Conservation (phyloP, 169 alveolate genomes). For the Plasmodium knowlesi region DNA sequence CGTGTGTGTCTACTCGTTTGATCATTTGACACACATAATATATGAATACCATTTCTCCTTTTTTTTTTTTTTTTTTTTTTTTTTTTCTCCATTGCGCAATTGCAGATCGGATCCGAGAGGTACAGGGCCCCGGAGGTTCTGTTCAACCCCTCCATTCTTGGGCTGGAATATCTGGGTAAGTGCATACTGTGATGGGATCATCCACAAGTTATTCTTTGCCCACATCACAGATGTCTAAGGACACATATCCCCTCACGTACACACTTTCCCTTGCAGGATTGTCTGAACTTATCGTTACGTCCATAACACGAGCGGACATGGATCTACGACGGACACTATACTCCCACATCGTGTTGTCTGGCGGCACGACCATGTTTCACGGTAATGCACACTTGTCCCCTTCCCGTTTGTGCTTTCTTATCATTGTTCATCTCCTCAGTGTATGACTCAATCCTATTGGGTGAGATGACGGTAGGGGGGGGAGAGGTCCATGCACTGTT, state of each 20-base stretch:
- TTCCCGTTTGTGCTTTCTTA: neutral
- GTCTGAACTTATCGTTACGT: slow-evolving; percentile 76
- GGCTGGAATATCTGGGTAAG: slow-evolving; percentile 74
- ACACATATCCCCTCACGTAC: neutral
- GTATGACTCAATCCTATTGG: no score
- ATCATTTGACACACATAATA: neutral
- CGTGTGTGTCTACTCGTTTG: neutral
- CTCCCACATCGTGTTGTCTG: slow-evolving; percentile 84
- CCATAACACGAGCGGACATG: slow-evolving; percentile 85
- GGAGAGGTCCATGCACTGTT: neutral
- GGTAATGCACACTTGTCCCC: slow-evolving; percentile 58
- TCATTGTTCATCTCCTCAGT: neutral
- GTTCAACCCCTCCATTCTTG: slow-evolving; percentile 76
- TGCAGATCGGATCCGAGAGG: slow-evolving; percentile 78
- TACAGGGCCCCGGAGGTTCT: slow-evolving; percentile 79
- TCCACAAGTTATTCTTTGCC: neutral
- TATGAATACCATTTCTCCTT: neutral
- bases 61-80: slow-evolving; percentile 11
- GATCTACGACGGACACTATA: slow-evolving; percentile 85
- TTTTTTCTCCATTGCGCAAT: neutral
- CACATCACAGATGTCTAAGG: neutral
- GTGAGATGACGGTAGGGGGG: neutral
- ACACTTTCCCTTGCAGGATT: slow-evolving; percentile 61
- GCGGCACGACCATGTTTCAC: slow-evolving; percentile 87
- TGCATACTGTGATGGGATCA: neutral